Conservation (phyloP, 208 protist species). For the Novymonas esmeraldas region DNA sequence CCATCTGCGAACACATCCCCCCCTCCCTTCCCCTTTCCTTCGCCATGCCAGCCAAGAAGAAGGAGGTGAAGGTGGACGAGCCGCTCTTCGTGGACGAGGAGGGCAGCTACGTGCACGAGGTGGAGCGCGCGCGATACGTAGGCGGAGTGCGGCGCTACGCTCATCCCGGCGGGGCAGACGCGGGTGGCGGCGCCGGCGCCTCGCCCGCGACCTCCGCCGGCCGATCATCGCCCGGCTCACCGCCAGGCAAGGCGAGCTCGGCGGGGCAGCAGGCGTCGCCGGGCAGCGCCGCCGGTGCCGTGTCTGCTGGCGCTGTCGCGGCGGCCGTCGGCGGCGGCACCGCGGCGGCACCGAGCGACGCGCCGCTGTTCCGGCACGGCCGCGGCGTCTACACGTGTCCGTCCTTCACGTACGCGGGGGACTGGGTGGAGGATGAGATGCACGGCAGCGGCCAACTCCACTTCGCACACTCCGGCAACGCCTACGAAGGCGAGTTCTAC, state of each 20-base stretch:
- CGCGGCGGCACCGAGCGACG: neutral
- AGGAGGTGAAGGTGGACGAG: slow-evolving; percentile 77
- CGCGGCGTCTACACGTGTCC: slow-evolving; percentile 73
- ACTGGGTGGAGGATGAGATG: slow-evolving; percentile 89
- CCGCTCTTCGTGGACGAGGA: slow-evolving; percentile 74
- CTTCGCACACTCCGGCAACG: slow-evolving; percentile 54
- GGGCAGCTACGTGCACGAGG: slow-evolving; percentile 74
- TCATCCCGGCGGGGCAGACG: neutral
- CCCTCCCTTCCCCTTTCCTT: neutral
- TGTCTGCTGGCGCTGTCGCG: neutral
- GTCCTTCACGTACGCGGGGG: slow-evolving; percentile 73
- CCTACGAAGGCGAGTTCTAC: slow-evolving; percentile 66
- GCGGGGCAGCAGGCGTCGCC: no score
- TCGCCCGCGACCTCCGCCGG: neutral
- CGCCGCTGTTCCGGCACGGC: slow-evolving; percentile 62
- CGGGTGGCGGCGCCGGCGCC: neutral
- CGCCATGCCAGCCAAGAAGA: slow-evolving; percentile 78
- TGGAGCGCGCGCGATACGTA: slow-evolving; percentile 56
- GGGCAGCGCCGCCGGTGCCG: neutral
- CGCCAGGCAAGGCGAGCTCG: slow-evolving; percentile 13
- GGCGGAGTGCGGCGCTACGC: slow-evolving; percentile 66
- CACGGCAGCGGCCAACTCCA: slow-evolving; percentile 68
- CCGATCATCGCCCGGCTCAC: slow-evolving; percentile 1
- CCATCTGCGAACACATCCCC: no score
- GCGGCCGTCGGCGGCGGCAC: no score